Evolutionary conservation across 2,329 filamentous ascomycete species (phyloP), one percentile per base, ranked within the genome.

Genomic region (Microdochium bolleyi): DNA sequence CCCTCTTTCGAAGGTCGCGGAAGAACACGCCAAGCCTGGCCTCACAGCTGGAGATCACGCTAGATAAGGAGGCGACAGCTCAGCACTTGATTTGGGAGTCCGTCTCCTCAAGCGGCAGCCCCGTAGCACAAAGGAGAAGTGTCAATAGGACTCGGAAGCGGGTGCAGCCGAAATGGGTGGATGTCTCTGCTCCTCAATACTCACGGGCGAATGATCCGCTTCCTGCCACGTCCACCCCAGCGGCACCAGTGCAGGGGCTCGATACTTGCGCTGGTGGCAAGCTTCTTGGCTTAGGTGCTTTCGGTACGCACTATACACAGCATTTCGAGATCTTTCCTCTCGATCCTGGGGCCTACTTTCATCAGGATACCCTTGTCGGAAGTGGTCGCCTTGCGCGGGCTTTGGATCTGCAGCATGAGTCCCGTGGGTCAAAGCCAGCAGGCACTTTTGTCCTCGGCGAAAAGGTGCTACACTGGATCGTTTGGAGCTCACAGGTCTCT

Each of bases 281-380:
- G 55, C 61, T 85, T n/a, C 58, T 63, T 11, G 80, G 82, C 1
- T 67, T 87, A 8, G 80, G 78, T 0, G 79, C 80, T 1, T 84
- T 81, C 61, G 83, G 83, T 1, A 81, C 79, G 1, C 72, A 75
- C 24, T 86, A 85, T 61, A 79, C 81, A 0, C 74, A 78, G 32
- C 76, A 86, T 60, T 87, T 87, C 56, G 81, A 85, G 48, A 65
- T 81, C 3, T 83, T 84, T 51, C 82, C 82, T 19, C 66, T 86
- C 27, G 75, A 78, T 38, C 60, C 65, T 7, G 76, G 76, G 2
- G 73, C 79, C 0, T 85, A 76, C 63, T 85, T 86, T 51, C 82
- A 85, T 52, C 73, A 77, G 55, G 77, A 71, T 51, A 85, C 82
- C 0, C 62, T 85, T 25, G 67, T 86, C 48, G 83, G 83, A 8